Evolutionary conservation across 225 moss, liverwort and hornwort species (phyloP).

Genomic region (Neckera pumila): DNA sequence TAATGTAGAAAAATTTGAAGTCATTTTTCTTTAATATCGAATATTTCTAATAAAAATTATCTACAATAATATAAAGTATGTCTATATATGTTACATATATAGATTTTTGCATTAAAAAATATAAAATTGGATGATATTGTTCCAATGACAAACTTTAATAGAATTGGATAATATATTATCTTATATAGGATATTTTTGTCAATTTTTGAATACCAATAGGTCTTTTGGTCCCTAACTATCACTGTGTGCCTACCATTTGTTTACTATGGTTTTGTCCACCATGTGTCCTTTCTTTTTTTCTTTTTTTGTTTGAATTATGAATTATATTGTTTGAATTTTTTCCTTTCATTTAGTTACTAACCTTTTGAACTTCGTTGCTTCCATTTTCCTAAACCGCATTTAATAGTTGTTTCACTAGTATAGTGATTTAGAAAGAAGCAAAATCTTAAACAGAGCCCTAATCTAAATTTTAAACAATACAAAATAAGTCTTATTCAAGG

Average conservation of each 20-base stretch:
- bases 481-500: background rate
- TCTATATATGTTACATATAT: background rate
- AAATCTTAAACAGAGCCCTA: fast-evolving
- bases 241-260: background rate
- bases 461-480: too few relatives aligned
- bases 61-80: too few relatives aligned
- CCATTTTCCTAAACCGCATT: fast-evolving
- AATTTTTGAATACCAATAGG: background rate
- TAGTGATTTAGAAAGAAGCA: fast-evolving
- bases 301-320: too few relatives aligned
- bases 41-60: background rate
- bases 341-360: background rate
- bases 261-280: background rate
- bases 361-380: background rate
- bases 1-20: background rate
- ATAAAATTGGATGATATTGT: background rate
- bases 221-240: fast-evolving
- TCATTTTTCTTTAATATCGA: background rate
- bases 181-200: background rate
- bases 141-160: background rate
- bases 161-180: background rate
- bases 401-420: too few relatives aligned
- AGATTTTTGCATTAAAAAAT: background rate
- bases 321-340: background rate
- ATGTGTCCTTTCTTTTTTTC: background rate